phyloP scores from a whole-genome alignment of 164 flowering plant species.

The Kalanchoe fedtschenkoi region DNA sequence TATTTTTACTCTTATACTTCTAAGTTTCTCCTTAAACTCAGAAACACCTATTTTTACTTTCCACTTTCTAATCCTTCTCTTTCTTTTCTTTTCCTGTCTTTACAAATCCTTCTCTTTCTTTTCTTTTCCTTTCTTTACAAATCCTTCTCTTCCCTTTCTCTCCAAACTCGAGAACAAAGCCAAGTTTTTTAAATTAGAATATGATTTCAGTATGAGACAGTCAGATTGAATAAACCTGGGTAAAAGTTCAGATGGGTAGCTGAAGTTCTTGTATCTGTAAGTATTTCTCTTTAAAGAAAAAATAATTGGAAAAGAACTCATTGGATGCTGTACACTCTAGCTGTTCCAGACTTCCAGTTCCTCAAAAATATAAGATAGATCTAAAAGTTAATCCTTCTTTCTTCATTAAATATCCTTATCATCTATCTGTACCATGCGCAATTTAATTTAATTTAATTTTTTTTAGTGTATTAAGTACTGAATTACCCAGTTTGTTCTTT shows the following conservation, averaged over 20 bases:
- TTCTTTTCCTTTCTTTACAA: too few species aligned
- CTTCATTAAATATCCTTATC: neutral
- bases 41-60: too few species aligned
- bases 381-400: neutral
- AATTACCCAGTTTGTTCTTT: neutral
- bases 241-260: neutral
- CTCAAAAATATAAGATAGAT: neutral
- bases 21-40: too few species aligned
- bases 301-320: neutral
- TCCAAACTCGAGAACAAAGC: too few species aligned
- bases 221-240: neutral
- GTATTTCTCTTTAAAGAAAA: neutral
- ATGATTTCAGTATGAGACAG: neutral
- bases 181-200: neutral
- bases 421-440: too few species aligned
- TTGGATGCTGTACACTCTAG: slow-evolving; percentile 1
- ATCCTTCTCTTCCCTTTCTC: too few species aligned
- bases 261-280: neutral
- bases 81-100: too few species aligned
- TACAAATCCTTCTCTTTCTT: too few species aligned
- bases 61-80: too few species aligned
- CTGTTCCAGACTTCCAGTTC: neutral
- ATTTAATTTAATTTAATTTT: too few species aligned
- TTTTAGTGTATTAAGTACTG: too few species aligned
- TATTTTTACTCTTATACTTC: too few species aligned